phyloP scores from a whole-genome alignment of 306 rosid genomes.

The Begonia masoniana region DNA sequence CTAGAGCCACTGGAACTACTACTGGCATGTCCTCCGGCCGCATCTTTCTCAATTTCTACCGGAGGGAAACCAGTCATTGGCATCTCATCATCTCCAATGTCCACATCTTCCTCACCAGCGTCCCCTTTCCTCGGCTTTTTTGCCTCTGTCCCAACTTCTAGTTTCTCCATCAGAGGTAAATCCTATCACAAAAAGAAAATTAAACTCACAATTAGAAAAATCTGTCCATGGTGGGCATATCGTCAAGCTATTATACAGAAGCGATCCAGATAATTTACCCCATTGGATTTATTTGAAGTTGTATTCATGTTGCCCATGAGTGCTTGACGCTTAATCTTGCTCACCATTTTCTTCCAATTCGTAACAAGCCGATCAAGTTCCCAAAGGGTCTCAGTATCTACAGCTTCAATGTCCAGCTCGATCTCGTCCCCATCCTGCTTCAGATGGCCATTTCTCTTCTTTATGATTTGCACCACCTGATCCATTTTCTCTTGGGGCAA shows the following conservation, averaged over 20 bases:
- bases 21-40: constrained; percentile 38
- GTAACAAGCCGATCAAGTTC: constrained; percentile 92
- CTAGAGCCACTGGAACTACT: constrained; percentile 64
- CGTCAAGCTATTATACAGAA: background rate
- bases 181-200: constrained; percentile 20
- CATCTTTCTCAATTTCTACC: constrained; percentile 73
- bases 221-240: background rate
- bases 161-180: constrained; percentile 26
- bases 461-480: constrained; percentile 82
- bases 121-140: constrained; percentile 74
- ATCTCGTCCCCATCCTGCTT: constrained; percentile 97
- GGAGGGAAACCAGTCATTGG: constrained; percentile 79
- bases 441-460: constrained; percentile 82
- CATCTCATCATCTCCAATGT: constrained; percentile 91
- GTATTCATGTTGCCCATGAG: constrained; percentile 33
- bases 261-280: constrained; percentile 27
- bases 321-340: constrained; percentile 85
- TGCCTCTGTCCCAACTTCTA: constrained; percentile 29
- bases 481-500: constrained; percentile 93
- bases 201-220: background rate
- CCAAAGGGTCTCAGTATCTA: constrained; percentile 95
- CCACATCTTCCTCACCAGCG: constrained; percentile 83
- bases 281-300: constrained; percentile 27
- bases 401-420: constrained; percentile 93
- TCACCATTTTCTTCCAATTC: constrained; percentile 79